Evolutionary conservation across 352 stramenopile species (phyloP), one percentile per base, ranked within the genome.

Genomic region (Phytophthora colocasiae): DNA sequence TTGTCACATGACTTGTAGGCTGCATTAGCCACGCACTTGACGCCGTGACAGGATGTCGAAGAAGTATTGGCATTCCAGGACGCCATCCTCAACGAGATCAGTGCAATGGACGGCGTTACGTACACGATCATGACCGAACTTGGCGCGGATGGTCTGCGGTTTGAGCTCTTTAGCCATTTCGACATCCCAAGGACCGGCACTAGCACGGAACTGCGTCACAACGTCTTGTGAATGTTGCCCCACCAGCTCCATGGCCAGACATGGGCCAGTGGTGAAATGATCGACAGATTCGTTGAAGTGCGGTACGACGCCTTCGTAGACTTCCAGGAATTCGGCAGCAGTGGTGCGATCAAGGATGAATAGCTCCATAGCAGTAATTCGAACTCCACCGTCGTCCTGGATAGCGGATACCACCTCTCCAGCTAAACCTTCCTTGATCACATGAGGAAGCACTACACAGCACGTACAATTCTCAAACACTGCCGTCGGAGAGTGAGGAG

Each of bases 21-120:
- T 36, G 31, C 31, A 19, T 43, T 64, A 82, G 17, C 40, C 47
- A 14, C 66, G 68, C 12, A 81, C 47, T 58, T 91, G 73, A 24
- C 82, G 83, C 44, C 84, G 75, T 39, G 92, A 92, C 22, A 98
- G 73, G n/a, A 98, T 90, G 62, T 97, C 86, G 68, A 98, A 98
- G 65, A 98, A 98, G 69, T 97, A 98, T 53, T 97, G 79, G 48
- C 78, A 96, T 70, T 98, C 95, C 29, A 96, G 75, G 15, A 89
- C 68, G 26, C 92, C 93, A 72, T 98, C 94, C 41, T 98, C 93
- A 1, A 77, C 58, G 9, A 98, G 69, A 63, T 98, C 95, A 0
- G 95, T 98, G 83, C 92, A 98, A 65, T 98, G 94, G 17, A 98
- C 83, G 10, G 87, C 94, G 64, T 98, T 98, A 39, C 82, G 78